Base-by-base conservation (phyloP, 2,329 filamentous ascomycete genomes). In the Neocatenulostroma microsporum region DNA sequence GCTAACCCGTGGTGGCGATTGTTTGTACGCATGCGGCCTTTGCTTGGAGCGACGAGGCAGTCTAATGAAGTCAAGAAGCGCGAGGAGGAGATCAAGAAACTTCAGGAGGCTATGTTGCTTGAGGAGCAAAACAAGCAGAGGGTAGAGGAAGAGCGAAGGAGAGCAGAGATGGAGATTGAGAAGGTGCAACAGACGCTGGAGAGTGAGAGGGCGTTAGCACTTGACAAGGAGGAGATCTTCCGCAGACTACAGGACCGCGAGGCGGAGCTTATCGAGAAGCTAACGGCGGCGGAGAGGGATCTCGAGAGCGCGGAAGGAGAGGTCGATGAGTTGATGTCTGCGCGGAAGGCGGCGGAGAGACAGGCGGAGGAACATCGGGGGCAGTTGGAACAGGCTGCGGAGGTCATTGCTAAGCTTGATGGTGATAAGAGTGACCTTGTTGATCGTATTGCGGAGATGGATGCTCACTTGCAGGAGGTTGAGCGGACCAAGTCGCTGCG, bases 191-290 rank as follows among this genome's bases (percentile, higher is more conserved):
- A 96, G 52, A 94, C 85, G 0, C 72, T 99, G 2, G 93, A 98
- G 60, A 94, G 88, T 48, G 93, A 98, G 62, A 79, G 91, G 33
- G 85, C 89, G n/a, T 71, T 98, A 27, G 91, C 91, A 1, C 68
- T 98, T 4, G 91, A 99, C 62, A 98, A 98, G 59, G 93, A 99
- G 57, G 91, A 98, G 54, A 98, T 99, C 42, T 98, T 96, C 70
- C 93, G 89, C 57, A 78, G 93, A n/a, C 70, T 98, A 15, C 91
- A 95, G 56, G 68, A 81, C 36, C 82, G 91, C n/a, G 91, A 98
- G 62, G 74, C 79, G 9, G 89, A 98, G 57, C 73, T 99, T 3
- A 84, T 82, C 35, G 93, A 98, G 54, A 95, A 96, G 64, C 74
- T 99, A 19, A 76, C 86, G 24, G 89, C 84, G 25, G 89, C 89